These are phyloP conservation scores for Boletus tylopilopsis DNA, from an alignment of 768 basidiomycete genomes.

Conservation along the genomic window DNA sequence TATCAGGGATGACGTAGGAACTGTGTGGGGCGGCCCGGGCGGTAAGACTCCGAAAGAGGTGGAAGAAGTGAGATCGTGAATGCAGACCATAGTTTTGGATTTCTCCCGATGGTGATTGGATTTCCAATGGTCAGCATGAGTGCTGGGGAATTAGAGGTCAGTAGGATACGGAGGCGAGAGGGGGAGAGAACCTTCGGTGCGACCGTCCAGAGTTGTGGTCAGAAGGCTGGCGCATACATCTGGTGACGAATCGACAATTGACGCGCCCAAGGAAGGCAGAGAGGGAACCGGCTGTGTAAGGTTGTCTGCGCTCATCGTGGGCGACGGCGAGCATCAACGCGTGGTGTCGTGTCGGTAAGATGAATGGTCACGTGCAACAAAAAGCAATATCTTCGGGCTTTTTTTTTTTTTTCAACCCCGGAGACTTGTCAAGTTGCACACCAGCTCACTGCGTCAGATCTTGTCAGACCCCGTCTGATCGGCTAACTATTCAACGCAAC, in stretches of 20 bases:
- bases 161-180: background rate
- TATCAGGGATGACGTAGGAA: too few species aligned
- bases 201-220: constrained; percentile 54
- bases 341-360: constrained; percentile 9
- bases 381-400: too few species aligned
- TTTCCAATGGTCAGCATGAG: constrained; percentile 57
- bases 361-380: too few species aligned
- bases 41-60: too few species aligned
- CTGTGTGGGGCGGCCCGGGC: too few species aligned
- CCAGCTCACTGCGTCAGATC: too few species aligned
- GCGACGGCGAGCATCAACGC: background rate
- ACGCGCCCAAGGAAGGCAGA: constrained; percentile 16
- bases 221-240: constrained; percentile 72
- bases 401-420: too few species aligned
- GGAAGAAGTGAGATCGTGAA: background rate
- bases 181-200: constrained; percentile 46
- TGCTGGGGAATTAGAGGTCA: constrained; percentile 29
- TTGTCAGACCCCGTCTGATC: too few species aligned
- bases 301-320: constrained; percentile 20
- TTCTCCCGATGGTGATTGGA: constrained; percentile 69
- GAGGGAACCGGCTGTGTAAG: constrained; percentile 31
- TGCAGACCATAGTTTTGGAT: constrained; percentile 59
- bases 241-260: constrained; percentile 5
- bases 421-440: too few species aligned
- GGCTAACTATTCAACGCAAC: too few species aligned